These are phyloP conservation scores for Lentinula sp. DNA, from an alignment of 768 basidiomycete species.

Conservation along the genomic window DNA sequence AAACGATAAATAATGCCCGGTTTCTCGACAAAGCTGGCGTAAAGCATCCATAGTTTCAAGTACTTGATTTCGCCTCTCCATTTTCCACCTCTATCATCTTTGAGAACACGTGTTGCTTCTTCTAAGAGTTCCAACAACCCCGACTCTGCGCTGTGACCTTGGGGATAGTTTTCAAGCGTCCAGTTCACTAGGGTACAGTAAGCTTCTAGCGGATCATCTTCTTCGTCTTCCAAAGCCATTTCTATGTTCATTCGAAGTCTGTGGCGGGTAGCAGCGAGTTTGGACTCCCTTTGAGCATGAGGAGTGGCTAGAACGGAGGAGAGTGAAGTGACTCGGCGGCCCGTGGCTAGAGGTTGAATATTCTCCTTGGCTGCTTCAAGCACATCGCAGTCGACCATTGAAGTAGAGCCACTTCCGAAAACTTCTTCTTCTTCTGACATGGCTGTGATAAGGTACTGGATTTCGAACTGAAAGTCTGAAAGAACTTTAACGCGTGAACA, in stretches of 20 bases:
- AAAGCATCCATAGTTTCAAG: constrained; percentile 90
- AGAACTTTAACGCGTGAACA: background rate
- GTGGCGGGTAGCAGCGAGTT: constrained; percentile 58
- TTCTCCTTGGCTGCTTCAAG: constrained; percentile 85
- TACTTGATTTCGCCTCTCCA: constrained; percentile 83
- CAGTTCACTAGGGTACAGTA: constrained; percentile 85
- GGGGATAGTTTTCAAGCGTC: constrained; percentile 92
- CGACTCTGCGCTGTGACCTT: constrained; percentile 84
- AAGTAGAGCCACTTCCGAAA: constrained; percentile 32
- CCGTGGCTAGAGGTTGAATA: constrained; percentile 74
- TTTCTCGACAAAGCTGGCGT: constrained; percentile 88
- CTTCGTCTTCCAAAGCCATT: constrained; percentile 73
- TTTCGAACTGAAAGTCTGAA: background rate
- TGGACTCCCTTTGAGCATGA: constrained; percentile 67
- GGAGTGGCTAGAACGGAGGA: constrained; percentile 72
- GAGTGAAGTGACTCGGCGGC: constrained; percentile 74
- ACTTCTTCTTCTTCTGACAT: constrained; percentile 32
- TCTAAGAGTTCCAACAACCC: constrained; percentile 91
- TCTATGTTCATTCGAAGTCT: constrained; percentile 68
- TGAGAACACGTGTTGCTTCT: constrained; percentile 81
- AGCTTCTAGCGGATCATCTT: constrained; percentile 79
- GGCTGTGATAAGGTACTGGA: background rate
- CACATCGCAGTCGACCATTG: constrained; percentile 74
- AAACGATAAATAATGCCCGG: constrained; percentile 87
- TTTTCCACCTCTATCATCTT: constrained; percentile 63